These are phyloP conservation scores for Aspergillus latus DNA, from an alignment of 2,329 filamentous ascomycete species.

Conservation along the genomic window DNA sequence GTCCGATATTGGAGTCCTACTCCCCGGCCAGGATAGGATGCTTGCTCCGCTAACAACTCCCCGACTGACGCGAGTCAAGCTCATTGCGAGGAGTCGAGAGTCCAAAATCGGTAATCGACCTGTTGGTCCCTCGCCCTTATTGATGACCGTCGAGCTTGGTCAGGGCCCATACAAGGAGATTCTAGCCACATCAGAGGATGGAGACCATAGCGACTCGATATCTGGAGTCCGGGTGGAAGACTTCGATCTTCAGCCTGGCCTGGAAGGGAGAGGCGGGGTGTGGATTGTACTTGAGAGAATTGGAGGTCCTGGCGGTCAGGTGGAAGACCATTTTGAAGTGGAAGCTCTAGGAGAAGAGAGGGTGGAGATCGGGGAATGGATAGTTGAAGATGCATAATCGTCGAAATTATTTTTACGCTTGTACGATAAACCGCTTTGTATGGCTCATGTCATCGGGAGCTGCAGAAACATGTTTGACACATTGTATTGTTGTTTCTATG, in stretches of 20 bases:
- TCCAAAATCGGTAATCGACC: slow-evolving; percentile 39
- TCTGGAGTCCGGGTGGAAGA: slow-evolving; percentile 68
- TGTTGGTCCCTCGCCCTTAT: slow-evolving; percentile 55
- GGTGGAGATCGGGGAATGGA: slow-evolving; percentile 46
- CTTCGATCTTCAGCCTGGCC: slow-evolving; percentile 70
- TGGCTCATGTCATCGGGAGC: neutral
- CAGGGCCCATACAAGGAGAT: slow-evolving; percentile 66
- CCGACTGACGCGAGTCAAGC: slow-evolving; percentile 62
- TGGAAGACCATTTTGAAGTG: slow-evolving; percentile 45
- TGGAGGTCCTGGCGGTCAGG: slow-evolving; percentile 58
- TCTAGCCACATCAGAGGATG: slow-evolving; percentile 68
- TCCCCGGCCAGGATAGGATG: slow-evolving; percentile 54
- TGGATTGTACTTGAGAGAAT: slow-evolving; percentile 83
- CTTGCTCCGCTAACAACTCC: slow-evolving; percentile 52
- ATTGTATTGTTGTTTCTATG: neutral
- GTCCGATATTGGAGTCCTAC: slow-evolving; percentile 49
- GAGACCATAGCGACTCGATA: slow-evolving; percentile 69
- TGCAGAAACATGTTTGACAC: neutral
- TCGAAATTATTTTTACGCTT: neutral
- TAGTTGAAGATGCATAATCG: slow-evolving; percentile 33
- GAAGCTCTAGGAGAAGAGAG: slow-evolving; percentile 45
- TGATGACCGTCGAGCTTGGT: slow-evolving; percentile 71
- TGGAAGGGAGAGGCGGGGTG: slow-evolving; percentile 57
- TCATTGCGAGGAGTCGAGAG: slow-evolving; percentile 54
- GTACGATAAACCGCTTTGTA: neutral